These are phyloP conservation scores for Hypsizygus marmoreus DNA, from an alignment of 768 basidiomycete genomes.

Conservation along the genomic window DNA sequence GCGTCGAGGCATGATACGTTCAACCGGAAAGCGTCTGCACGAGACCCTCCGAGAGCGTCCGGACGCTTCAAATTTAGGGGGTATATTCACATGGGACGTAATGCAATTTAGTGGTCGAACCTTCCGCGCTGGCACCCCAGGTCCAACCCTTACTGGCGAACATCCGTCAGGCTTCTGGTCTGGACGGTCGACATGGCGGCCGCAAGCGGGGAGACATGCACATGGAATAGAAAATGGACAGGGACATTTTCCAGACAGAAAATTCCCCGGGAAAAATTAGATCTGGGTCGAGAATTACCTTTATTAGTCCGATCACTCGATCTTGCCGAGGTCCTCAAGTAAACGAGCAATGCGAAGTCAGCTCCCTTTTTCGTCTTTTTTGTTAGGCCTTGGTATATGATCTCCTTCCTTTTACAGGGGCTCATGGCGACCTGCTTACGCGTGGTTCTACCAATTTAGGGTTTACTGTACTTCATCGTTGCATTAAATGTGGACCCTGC, in stretches of 20 bases:
- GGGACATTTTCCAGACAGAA: conserved; percentile 31
- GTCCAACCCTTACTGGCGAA: neutral
- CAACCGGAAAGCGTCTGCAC: conserved; percentile 8
- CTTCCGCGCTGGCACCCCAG: neutral
- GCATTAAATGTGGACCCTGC: conserved; percentile 32
- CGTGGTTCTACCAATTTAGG: conserved; percentile 46
- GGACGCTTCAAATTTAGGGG: conserved; percentile 9
- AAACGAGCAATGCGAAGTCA: conserved; percentile 15
- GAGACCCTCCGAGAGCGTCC: conserved; percentile 9
- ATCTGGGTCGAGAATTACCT: conserved; percentile 35
- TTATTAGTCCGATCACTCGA: conserved; percentile 37
- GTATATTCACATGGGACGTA: conserved; percentile 12
- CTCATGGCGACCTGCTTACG: conserved; percentile 42
- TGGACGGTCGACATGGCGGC: conserved; percentile 30
- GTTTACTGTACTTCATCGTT: conserved; percentile 27
- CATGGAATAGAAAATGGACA: conserved; percentile 23
- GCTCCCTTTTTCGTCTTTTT: conserved; percentile 17
- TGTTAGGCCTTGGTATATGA: conserved; percentile 19
- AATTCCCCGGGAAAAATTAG: conserved; percentile 35
- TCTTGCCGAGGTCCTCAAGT: conserved; percentile 41
- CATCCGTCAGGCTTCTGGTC: neutral
- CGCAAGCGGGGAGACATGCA: conserved; percentile 20
- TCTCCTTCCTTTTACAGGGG: conserved; percentile 37
- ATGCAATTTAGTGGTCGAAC: neutral
- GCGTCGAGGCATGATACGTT: conserved; percentile 20